Evolutionary conservation across 768 basidiomycete genomes (phyloP).

Genomic region (Pulveroboletus frians): DNA sequence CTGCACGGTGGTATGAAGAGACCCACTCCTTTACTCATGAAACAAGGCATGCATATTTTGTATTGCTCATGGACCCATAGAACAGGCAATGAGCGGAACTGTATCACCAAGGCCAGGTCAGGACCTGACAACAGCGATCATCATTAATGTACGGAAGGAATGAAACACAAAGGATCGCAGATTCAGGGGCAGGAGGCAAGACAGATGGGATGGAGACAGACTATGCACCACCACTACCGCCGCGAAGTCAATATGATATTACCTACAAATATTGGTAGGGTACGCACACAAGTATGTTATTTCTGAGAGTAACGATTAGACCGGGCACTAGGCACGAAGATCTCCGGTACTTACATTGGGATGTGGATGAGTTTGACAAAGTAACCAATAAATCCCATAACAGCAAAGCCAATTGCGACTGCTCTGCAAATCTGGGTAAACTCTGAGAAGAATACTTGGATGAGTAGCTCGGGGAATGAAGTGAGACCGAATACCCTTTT

Average conservation of each 20-base stretch:
- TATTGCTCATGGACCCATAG: not conserved
- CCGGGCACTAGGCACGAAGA: not conserved
- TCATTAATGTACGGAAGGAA: constrained; percentile 13
- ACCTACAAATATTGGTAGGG: not conserved
- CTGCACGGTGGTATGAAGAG: constrained; percentile 9
- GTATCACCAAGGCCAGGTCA: not conserved
- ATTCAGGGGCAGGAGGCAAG: constrained; percentile 10
- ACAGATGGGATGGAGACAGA: constrained; percentile 16
- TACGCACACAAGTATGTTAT: constrained; percentile 96
- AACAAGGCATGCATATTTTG: constrained; percentile 3
- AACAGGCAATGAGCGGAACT: not conserved
- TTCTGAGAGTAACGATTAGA: constrained; percentile 46
- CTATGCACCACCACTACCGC: constrained; percentile 70
- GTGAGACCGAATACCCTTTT: constrained; percentile 62
- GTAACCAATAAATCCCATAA: constrained; percentile 99
- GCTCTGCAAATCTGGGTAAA: constrained; percentile 94
- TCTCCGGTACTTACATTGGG: constrained; percentile 71
- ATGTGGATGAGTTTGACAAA: constrained; percentile 98
- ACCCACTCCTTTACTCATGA: not conserved
- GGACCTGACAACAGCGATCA: not conserved
- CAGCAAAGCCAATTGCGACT: constrained; percentile 93
- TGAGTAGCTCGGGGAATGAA: not conserved
- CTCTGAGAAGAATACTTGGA: constrained; percentile 46
- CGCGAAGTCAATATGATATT: constrained; percentile 23
- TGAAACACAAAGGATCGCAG: constrained; percentile 17